Evolutionary conservation across 164 flowering plant genomes (phyloP).

Genomic region (Sextonia rubra): DNA sequence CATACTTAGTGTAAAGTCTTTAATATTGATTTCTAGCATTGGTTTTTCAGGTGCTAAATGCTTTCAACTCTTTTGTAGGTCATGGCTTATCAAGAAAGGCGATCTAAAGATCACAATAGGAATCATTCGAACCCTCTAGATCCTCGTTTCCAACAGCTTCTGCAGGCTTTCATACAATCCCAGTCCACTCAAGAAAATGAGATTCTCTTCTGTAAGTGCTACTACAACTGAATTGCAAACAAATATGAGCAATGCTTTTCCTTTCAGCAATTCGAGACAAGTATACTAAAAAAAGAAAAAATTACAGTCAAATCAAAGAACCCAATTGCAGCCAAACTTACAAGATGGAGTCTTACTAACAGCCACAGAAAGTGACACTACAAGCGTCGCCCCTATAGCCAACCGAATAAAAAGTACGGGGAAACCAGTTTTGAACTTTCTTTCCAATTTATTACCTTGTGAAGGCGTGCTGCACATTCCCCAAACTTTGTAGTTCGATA

Average conservation of each 20-base stretch:
- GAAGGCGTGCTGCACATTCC: conserved; percentile 18
- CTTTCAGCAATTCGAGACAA: background rate
- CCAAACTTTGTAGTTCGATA: conserved; percentile 15
- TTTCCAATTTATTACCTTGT: conserved; percentile 21
- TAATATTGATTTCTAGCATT: too few species aligned
- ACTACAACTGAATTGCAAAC: conserved; percentile 31
- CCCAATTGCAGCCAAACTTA: conserved; percentile 30
- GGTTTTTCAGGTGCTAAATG: too few species aligned
- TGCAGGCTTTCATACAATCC: too few species aligned
- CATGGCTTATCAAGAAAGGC: too few species aligned
- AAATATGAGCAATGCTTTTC: background rate
- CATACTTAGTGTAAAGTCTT: too few species aligned
- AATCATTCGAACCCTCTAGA: too few species aligned
- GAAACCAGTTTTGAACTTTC: conserved; percentile 25
- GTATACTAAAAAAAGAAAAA: too few species aligned
- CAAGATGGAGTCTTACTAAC: conserved; percentile 54
- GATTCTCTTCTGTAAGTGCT: conserved; percentile 90
- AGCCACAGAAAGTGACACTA: conserved; percentile 45
- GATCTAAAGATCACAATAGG: too few species aligned
- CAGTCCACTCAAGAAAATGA: conserved; percentile 80
- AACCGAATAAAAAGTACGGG: conserved; percentile 32
- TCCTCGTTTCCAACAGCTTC: too few species aligned
- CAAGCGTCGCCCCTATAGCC: conserved; percentile 45
- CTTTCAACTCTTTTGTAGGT: too few species aligned
- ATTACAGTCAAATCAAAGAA: background rate